phyloP scores from a whole-genome alignment of 345 rosid genomes.

The Clarkia xantiana region DNA sequence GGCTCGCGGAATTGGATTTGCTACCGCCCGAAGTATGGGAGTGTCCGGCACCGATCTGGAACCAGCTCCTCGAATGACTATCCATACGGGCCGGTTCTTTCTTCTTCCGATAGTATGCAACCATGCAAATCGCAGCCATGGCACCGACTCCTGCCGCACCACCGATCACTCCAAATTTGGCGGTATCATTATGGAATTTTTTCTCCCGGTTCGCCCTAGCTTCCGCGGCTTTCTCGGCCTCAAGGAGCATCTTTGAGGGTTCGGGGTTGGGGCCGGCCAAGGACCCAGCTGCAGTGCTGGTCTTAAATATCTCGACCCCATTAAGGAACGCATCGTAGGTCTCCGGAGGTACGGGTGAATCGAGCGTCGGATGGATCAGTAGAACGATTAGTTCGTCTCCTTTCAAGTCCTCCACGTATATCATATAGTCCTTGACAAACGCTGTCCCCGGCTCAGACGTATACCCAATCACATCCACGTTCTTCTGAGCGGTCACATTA shows the following conservation, averaged over 20 bases:
- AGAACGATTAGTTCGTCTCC: constrained; percentile 36
- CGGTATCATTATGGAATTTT: constrained; percentile 4
- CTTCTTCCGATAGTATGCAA: constrained; percentile 23
- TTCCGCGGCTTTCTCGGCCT: constrained; percentile 11
- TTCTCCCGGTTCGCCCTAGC: constrained; percentile 8
- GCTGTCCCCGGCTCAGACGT: constrained; percentile 33
- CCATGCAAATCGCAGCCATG: constrained; percentile 34
- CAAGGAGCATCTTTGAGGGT: constrained; percentile 36
- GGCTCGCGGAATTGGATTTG: constrained; percentile 37
- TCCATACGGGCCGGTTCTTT: constrained; percentile 14
- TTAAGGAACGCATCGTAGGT: constrained; percentile 38
- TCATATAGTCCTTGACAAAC: constrained; percentile 38
- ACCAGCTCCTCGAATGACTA: constrained; percentile 49
- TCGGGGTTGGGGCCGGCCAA: constrained; percentile 62
- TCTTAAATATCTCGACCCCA: constrained; percentile 74
- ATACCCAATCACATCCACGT: constrained; percentile 53
- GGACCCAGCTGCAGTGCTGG: constrained; percentile 22
- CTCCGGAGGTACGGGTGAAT: constrained; percentile 19
- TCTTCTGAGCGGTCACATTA: constrained; percentile 37
- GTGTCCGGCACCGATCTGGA: constrained; percentile 36
- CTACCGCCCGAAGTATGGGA: constrained; percentile 30
- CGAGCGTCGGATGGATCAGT: constrained; percentile 37
- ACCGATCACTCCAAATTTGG: constrained; percentile 12
- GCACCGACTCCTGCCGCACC: constrained; percentile 55
- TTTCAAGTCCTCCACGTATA: constrained; percentile 18